Conservation (phyloP, 1,139 yeast species). For the Pichia sp. region DNA sequence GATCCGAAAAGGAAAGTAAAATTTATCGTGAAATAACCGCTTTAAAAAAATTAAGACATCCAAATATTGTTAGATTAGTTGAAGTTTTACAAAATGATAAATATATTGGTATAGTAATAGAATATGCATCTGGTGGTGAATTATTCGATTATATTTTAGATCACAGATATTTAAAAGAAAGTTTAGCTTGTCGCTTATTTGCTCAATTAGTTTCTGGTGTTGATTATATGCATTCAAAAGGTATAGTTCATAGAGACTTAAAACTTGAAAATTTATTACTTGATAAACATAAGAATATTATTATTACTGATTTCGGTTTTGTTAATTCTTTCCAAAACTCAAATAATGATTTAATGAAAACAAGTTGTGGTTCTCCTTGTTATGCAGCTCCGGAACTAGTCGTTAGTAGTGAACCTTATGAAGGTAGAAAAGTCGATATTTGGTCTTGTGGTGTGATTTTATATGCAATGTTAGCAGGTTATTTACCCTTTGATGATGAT, state of each 20-base stretch:
- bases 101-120: slow-evolving; percentile 92
- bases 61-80: slow-evolving; percentile 85
- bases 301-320: slow-evolving; percentile 82
- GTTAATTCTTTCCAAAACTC: slow-evolving; percentile 69
- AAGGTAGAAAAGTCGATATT: slow-evolving; percentile 90
- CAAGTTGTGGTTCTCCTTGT: slow-evolving; percentile 97
- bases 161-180: slow-evolving; percentile 80
- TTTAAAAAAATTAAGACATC: slow-evolving; percentile 77
- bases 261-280: slow-evolving; percentile 66
- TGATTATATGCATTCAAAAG: slow-evolving; percentile 79
- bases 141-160: slow-evolving; percentile 86
- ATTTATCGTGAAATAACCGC: slow-evolving; percentile 93
- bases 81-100: slow-evolving; percentile 93
- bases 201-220: slow-evolving; percentile 94
- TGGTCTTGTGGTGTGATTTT: slow-evolving; percentile 97
- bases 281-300: slow-evolving; percentile 74
- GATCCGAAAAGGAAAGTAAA: slow-evolving; percentile 79
- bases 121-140: slow-evolving; percentile 97
- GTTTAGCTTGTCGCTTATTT: slow-evolving; percentile 78
- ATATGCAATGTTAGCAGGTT: slow-evolving; percentile 96
- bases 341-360: slow-evolving; percentile 71
- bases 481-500: slow-evolving; percentile 96
- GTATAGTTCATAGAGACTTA: slow-evolving; percentile 75
- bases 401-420: slow-evolving; percentile 78
- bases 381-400: slow-evolving; percentile 98